phyloP scores from a whole-genome alignment of 805 yeast species.

The Priceomyces melissophilus region DNA sequence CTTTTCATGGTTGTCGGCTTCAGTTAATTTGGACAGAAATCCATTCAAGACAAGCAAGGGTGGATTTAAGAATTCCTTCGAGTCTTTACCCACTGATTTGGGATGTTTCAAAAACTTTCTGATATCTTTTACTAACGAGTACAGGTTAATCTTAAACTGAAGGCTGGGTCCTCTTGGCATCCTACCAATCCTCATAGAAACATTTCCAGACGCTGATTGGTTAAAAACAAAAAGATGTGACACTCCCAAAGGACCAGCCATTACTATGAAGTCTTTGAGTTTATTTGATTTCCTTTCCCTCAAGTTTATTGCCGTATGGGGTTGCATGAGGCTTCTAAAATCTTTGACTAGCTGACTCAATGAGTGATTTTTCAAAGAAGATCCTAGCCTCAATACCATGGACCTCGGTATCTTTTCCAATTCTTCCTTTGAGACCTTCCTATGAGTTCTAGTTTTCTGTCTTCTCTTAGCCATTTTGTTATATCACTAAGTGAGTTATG shows the following conservation, averaged over 20 bases:
- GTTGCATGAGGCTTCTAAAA: conserved; percentile 88
- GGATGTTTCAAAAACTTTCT: conserved; percentile 68
- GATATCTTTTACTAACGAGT: conserved; percentile 81
- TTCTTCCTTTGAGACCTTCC: conserved; percentile 59
- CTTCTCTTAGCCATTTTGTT: conserved; percentile 39
- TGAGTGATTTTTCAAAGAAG: conserved; percentile 72
- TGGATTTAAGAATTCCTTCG: conserved; percentile 65
- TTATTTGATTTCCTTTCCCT: conserved; percentile 84
- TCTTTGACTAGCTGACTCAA: conserved; percentile 82
- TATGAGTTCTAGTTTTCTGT: conserved; percentile 86
- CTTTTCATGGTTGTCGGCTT: conserved; percentile 69
- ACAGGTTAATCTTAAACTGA: conserved; percentile 72
- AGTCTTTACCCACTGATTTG: conserved; percentile 66
- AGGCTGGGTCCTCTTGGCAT: conserved; percentile 95
- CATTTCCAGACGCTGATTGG: conserved; percentile 76
- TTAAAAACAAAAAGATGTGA: conserved; percentile 84
- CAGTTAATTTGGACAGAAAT: conserved; percentile 61
- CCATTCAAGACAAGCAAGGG: conserved; percentile 92
- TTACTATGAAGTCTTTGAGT: conserved; percentile 90
- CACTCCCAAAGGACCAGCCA: conserved; percentile 96
- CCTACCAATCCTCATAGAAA: conserved; percentile 78
- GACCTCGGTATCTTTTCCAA: conserved; percentile 78
- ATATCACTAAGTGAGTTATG: background rate
- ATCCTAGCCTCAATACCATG: conserved; percentile 89
- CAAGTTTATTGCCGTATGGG: conserved; percentile 89